Evolutionary conservation across 2,329 filamentous ascomycete genomes (phyloP).

Genomic region (Xylaria sp.): DNA sequence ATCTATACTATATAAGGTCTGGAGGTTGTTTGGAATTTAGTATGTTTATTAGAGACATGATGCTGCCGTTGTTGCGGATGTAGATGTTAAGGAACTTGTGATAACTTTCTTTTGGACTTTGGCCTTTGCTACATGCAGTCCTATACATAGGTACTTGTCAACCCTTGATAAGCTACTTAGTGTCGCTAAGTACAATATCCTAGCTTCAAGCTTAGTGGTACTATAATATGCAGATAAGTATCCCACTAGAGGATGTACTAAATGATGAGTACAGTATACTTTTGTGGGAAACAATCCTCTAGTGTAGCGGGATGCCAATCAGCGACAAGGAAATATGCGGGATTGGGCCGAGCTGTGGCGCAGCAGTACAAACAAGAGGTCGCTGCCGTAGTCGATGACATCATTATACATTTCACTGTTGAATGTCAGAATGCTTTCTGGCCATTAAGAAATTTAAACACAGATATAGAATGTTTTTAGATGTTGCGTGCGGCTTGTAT

Average conservation of each 20-base stretch:
- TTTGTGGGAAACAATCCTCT: background rate
- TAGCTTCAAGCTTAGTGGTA: background rate
- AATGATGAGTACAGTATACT: background rate
- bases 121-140: background rate
- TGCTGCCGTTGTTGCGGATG: background rate
- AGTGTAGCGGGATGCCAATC: background rate
- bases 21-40: background rate
- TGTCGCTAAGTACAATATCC: background rate
- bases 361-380: constrained; percentile 1
- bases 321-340: background rate
- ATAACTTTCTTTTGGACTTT: background rate
- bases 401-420: background rate
- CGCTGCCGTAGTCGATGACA: constrained; percentile 1
- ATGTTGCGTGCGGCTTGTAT: background rate
- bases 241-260: background rate
- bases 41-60: background rate
- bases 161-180: background rate
- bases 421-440: background rate
- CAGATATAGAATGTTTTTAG: background rate
- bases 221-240: background rate
- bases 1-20: background rate
- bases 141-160: background rate
- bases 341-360: background rate
- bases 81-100: background rate
- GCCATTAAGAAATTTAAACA: background rate